Base-by-base conservation (phyloP, 2,329 filamentous ascomycete species). In the Fusarium guadeloupense region DNA sequence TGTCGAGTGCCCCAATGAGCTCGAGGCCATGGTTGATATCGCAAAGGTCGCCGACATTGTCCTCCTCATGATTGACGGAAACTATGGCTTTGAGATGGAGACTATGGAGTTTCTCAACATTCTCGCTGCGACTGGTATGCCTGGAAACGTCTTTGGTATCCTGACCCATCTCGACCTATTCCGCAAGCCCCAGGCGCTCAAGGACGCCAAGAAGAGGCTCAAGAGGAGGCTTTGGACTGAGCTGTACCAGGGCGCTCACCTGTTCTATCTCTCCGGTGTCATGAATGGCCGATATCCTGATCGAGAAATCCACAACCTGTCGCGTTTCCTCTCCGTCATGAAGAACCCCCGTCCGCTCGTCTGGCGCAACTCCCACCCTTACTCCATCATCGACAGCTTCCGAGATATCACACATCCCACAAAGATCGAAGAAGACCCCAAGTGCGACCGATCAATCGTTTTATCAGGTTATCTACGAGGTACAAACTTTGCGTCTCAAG, bases 1-100 rank as follows among this genome's bases (percentile, higher is more conserved):
- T 74, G 80, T 99, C 72, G 95, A 99, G 85, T 97, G 92, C 72
- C 93, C 96, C n/a, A 94, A 98, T 73, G 93, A 95, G 69, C 85
- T 99, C 48, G 93, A 96, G 61, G 90, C 91, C 66, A 97, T 98
- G 92, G 93, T 99, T 64, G 95, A 99, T 76, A 85, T 97, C 52
- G 92, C 95, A 56, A 99, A 99, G 78, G 91, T 99, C 37, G 95
- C 96, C 16, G 95, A 99, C 75, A 97, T 99, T 70, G 92, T 98
- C 6, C 83, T 99, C 43, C 84, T 99, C 52, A 95, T 99, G 91
- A 99, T 99, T 69, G 95, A 99, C 73, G 96, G 95, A 51, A 98
- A 98, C 78, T 99, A 91, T 71, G 96, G 95, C 13, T 99, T 99
- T 73, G 95, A 99, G 78, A 99, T 99, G 95, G 95, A 99, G 83